Base-by-base conservation (phyloP, 1,139 yeast genomes). In the Meyerozyma guilliermondii region DNA sequence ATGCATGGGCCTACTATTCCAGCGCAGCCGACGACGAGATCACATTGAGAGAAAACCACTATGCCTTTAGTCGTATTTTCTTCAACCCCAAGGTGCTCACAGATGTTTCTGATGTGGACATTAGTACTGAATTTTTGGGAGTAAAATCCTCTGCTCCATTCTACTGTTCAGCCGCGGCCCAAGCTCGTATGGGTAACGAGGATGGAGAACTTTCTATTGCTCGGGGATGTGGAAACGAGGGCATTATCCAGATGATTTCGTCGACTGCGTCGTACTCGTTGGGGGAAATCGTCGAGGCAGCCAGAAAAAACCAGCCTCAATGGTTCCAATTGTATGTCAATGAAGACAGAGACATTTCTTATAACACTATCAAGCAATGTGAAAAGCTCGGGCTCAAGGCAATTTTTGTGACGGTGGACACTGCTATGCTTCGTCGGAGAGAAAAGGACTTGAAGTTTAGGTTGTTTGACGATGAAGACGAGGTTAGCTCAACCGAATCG, bases 271-370 rank as follows among this genome's bases (percentile, higher is more conserved):
- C 91, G 3, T 83, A 85, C 58, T 77, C 87, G 13, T 74, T 84
- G 50, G 84, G 81, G 47, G 94, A 86, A 52, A 82, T 86, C 50
- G 77, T 81, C 4, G 80, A 71, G 66, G 54, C 76, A 62, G 62
- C 87, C 61, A 55, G 58, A 10, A 77, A 69, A 35, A 57, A 59
- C 30, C 85, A 68, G 46, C 74, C 84, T 7, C 94, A 87, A 59
- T 91, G 98, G 98, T 81, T 82, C 60, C 98, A 91, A 65, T 70
- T 91, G 42, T 91, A 91, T 55, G 96, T 89, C 42, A 87, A 87
- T 56, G 68, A 82, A 8, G 76, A 75, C 49, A 52, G 68, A 9
- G 64, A 59, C n/a, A 57, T 27, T 11, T 45, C 46, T 2, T 55
- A 53, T n/a, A 51, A 57, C 8, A 54, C 50, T 36, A 50, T 61